Conservation (phyloP, 1,139 yeast species). For the Hansenula lynferdii region DNA sequence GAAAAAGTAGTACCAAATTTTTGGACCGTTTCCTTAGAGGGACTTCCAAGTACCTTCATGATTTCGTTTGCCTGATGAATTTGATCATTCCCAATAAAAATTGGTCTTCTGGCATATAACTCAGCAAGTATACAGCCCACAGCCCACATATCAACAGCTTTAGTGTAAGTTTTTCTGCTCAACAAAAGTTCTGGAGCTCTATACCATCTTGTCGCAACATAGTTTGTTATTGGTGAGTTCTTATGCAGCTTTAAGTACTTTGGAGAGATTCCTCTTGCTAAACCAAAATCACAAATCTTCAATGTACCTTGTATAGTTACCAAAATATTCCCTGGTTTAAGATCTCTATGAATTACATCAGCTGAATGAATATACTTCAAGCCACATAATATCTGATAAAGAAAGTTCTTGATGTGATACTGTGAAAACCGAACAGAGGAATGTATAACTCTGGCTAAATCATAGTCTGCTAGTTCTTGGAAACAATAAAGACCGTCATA, state of each 20-base stretch:
- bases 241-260: slow-evolving; percentile 32
- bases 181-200: slow-evolving; percentile 88
- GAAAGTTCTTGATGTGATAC: slow-evolving; percentile 69
- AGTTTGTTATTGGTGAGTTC: slow-evolving; percentile 69
- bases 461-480: slow-evolving; percentile 77
- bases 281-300: slow-evolving; percentile 84
- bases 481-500: slow-evolving; percentile 85
- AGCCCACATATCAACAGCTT: slow-evolving; percentile 76
- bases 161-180: slow-evolving; percentile 47
- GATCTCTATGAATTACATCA: slow-evolving; percentile 77
- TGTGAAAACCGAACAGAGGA: slow-evolving; percentile 78
- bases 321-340: slow-evolving; percentile 80
- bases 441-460: slow-evolving; percentile 72
- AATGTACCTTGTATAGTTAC: slow-evolving; percentile 67
- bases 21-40: slow-evolving; percentile 36
- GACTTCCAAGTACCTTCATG: slow-evolving; percentile 59
- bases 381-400: slow-evolving; percentile 78
- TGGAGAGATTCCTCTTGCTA: slow-evolving; percentile 70
- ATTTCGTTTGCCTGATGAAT: slow-evolving; percentile 60
- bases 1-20: slow-evolving; percentile 30
- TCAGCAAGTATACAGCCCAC: slow-evolving; percentile 78
- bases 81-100: slow-evolving; percentile 68
- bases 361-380: slow-evolving; percentile 82
- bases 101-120: slow-evolving; percentile 64
- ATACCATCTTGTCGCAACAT: slow-evolving; percentile 95